These are phyloP conservation scores for Escovopsis sp. DNA, from an alignment of 2,329 filamentous ascomycete species.

Conservation along the genomic window DNA sequence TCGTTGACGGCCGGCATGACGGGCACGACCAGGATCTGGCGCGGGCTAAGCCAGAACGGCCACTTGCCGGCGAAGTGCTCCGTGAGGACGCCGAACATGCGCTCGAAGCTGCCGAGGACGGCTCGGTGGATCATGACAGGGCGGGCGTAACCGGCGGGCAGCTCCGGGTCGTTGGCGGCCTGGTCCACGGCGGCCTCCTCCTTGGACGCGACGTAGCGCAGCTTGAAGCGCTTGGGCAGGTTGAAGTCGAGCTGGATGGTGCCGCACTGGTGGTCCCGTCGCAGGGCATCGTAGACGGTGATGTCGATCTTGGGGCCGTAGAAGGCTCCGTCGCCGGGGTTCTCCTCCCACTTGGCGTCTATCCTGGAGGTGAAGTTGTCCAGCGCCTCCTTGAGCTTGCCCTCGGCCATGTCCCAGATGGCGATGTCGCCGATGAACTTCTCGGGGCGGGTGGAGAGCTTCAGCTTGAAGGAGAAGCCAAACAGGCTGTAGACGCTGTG, in stretches of 20 bases:
- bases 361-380: conserved; percentile 52
- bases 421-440: conserved; percentile 76
- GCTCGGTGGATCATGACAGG: conserved; percentile 82
- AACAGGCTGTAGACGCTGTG: conserved; percentile 54
- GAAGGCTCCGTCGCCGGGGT: conserved; percentile 91
- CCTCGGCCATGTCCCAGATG: conserved; percentile 83
- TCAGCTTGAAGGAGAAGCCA: conserved; percentile 66
- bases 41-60: conserved; percentile 80
- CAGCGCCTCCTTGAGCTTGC: conserved; percentile 63
- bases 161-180: conserved; percentile 31
- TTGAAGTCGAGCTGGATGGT: conserved; percentile 94
- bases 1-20: conserved; percentile 67
- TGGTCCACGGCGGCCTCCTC: conserved; percentile 21
- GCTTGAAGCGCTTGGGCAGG: conserved; percentile 35
- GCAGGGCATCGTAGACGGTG: conserved; percentile 76
- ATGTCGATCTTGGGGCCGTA: conserved; percentile 99
- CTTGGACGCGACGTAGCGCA: conserved; percentile 36
- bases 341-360: conserved; percentile 69
- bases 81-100: conserved; percentile 58
- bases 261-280: conserved; percentile 45
- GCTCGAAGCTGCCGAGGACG: conserved; percentile 56
- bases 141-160: conserved; percentile 57
- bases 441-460: conserved; percentile 80
- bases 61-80: conserved; percentile 81
- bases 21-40: conserved; percentile 47